Conservation (phyloP, 306 rosid genomes). For the Phaseolus lunatus region DNA sequence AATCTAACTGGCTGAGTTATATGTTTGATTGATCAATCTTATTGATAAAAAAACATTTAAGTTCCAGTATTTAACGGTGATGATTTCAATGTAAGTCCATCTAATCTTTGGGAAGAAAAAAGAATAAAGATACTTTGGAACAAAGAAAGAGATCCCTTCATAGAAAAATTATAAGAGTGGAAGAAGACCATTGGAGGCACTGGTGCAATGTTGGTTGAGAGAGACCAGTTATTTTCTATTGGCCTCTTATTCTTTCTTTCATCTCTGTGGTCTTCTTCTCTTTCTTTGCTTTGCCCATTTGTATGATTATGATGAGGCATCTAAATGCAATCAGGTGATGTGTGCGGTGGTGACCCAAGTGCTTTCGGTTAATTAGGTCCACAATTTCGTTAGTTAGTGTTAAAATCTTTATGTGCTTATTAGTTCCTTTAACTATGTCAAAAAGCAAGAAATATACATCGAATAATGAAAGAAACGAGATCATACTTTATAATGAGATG, state of each 20-base stretch:
- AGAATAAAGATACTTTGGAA: background rate
- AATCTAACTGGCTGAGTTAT: too few relatives aligned
- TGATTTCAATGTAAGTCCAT: background rate
- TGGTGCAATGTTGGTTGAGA: background rate
- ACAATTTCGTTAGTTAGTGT: slow-evolving; percentile 18
- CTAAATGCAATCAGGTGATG: background rate
- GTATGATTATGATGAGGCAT: slow-evolving; percentile 33
- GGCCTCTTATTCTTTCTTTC: background rate
- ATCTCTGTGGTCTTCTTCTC: background rate
- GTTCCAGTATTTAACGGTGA: background rate
- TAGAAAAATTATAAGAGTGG: background rate
- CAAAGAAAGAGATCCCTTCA: slow-evolving; percentile 19
- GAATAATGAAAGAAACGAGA: background rate
- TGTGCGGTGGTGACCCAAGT: background rate
- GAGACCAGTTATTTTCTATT: background rate
- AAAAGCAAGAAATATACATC: slow-evolving; percentile 28
- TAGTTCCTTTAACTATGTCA: slow-evolving; percentile 23
- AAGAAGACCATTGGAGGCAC: background rate
- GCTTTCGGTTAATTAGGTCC: slow-evolving; percentile 15
- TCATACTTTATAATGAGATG: background rate
- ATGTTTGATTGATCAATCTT: background rate
- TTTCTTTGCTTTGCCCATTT: background rate
- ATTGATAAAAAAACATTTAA: background rate
- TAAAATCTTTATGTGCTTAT: background rate
- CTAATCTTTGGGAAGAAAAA: background rate